Base-by-base conservation (phyloP, 345 rosid genomes). In the Gossypium anomalum region DNA sequence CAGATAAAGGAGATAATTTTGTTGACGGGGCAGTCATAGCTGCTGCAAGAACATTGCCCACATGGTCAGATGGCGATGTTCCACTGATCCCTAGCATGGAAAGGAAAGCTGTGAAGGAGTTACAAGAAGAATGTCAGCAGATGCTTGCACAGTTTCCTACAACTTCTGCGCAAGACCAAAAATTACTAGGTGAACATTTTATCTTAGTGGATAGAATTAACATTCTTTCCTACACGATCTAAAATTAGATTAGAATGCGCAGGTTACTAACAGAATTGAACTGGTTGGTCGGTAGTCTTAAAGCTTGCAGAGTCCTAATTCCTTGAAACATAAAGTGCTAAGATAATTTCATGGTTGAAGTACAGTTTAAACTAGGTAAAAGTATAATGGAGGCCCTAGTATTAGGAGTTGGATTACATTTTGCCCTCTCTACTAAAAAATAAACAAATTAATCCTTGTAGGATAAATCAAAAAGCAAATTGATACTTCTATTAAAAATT, bases 1-100 rank as follows among this genome's bases (percentile, higher is more conserved):
- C 92, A 1, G 74, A 75, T 2, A 79, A 67, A 2, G 77, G 79
- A 7, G 90, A 88, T 73, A 67, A 85, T 58, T 94, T 92, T 73
- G 88, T 92, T 23, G 95, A 92, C 69, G 97, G 98, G 84, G 92
- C 95, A 1, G 89, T 94, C 68, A 77, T 91, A 74, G 98, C 97
- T 43, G 94, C 97, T 49, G 97, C 97, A 70, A 87, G 98, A 83
- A 86, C 93, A 12, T 77, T 94, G 70, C 97, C 98, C 2, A 86
- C 87, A 72, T 94, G 97, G 97, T 89, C 97, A 73, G 95, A 92
- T 62, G 83, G 89, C 67, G 98, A 90, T 78, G 78, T 88, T 41
- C 97, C 98, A 67, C 86, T 88, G 2, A 75, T 92, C 63, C 97
- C 97, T n/a, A 92, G 90, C 65, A 55, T 71, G 12, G 97, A 92